These are phyloP conservation scores for Myxozyma neotropica DNA, from an alignment of 805 yeast species.

Conservation along the genomic window DNA sequence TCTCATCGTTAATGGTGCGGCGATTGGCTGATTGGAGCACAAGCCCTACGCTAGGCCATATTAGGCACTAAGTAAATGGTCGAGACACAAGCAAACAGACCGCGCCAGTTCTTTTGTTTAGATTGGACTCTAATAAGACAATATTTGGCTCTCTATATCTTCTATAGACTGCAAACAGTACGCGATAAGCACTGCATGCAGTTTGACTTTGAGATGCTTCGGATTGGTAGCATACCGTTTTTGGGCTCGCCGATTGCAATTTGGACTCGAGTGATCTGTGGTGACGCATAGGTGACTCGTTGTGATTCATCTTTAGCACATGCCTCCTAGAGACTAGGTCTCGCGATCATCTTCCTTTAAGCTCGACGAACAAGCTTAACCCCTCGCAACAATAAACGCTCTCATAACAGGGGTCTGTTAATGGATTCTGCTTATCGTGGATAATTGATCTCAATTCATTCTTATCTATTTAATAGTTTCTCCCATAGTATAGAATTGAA, in stretches of 20 bases:
- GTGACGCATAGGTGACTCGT: no score
- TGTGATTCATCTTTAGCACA: background rate
- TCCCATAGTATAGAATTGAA: no score
- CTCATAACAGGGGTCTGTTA: no score
- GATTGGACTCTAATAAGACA: no score
- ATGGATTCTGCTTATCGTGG: background rate
- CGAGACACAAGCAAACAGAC: background rate
- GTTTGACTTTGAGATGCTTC: no score
- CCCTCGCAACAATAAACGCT: background rate
- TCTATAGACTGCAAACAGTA: no score
- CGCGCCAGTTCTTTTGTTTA: no score
- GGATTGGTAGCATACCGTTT: background rate
- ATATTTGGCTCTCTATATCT: no score
- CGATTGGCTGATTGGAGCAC: slow-evolving; percentile 3
- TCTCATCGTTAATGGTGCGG: background rate
- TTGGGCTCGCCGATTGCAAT: background rate
- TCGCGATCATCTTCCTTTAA: background rate
- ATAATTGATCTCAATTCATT: no score
- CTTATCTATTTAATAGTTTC: no score
- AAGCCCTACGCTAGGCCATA: slow-evolving; percentile 1
- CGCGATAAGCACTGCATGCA: no score
- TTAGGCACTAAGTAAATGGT: background rate
- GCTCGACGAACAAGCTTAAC: background rate
- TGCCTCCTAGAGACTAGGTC: background rate
- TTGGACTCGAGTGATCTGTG: background rate